These are phyloP conservation scores for Rhododendron ferrugineum DNA, from an alignment of 148 eudicot species.

Conservation along the genomic window DNA sequence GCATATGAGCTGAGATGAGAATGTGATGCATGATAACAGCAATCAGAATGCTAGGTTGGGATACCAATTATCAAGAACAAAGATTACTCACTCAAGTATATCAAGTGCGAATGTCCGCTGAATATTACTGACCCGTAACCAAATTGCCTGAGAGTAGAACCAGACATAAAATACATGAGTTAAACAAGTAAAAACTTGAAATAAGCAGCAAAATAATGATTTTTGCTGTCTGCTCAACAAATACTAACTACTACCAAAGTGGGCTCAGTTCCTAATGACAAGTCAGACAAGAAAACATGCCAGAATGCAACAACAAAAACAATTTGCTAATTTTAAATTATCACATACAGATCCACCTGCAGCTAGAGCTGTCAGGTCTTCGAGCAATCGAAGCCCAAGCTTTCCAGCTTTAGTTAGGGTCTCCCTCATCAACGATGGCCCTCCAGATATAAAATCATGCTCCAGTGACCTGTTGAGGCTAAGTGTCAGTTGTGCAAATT, in stretches of 20 bases:
- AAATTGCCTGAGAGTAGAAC: conserved; percentile 58
- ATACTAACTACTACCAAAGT: not conserved
- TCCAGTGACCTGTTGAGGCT: conserved; percentile 48
- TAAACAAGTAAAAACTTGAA: not conserved
- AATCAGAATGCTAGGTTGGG: conserved; percentile 4
- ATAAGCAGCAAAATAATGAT: not conserved
- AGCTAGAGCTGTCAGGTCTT: conserved; percentile 99
- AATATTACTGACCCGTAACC: conserved; percentile 66
- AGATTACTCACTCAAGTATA: conserved; percentile 83
- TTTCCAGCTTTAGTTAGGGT: conserved; percentile 68
- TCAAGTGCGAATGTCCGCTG: conserved; percentile 95
- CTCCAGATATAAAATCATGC: conserved; percentile 46
- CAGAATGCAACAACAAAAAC: not conserved
- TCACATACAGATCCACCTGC: conserved; percentile 99
- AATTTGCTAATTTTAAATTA: conserved; percentile 24
- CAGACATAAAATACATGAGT: conserved; percentile 5
- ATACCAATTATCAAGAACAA: conserved; percentile 12
- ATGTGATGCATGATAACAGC: not conserved
- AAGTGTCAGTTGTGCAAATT: conserved; percentile 1
- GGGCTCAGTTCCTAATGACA: not conserved
- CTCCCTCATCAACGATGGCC: conserved; percentile 55
- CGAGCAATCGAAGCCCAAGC: conserved; percentile 82
- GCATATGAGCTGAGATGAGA: conserved; percentile 1
- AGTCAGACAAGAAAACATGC: not conserved
- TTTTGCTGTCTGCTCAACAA: not conserved